Conservation (phyloP, 345 rosid genomes). For the Gossypium rotundifolium region DNA sequence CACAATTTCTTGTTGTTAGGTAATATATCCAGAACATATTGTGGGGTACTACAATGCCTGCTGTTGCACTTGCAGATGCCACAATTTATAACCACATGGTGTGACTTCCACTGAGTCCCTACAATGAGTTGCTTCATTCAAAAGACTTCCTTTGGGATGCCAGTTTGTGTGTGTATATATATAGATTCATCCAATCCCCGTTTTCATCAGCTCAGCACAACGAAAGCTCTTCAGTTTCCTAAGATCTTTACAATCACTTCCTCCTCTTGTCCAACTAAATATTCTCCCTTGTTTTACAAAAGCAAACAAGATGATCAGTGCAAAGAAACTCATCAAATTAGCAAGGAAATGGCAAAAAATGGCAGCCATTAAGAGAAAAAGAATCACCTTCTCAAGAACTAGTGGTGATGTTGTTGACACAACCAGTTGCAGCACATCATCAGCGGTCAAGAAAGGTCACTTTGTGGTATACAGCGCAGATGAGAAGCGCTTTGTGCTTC, state of each 20-base stretch:
- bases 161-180: not conserved
- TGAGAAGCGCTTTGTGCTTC: constrained; percentile 24
- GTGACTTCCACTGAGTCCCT: not conserved
- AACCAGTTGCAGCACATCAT: no score
- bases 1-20: not conserved
- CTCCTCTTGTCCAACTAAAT: not conserved
- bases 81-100: not conserved
- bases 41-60: no score
- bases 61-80: no score
- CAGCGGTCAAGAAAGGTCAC: constrained; percentile 22
- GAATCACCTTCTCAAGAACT: constrained; percentile 7
- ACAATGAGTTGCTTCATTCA: not conserved
- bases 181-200: not conserved
- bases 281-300: not conserved
- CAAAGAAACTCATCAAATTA: constrained; percentile 25
- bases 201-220: not conserved
- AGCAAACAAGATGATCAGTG: constrained; percentile 18
- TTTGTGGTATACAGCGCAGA: constrained; percentile 29
- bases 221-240: not conserved
- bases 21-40: not conserved
- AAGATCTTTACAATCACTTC: not conserved
- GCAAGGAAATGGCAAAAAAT: constrained; percentile 36
- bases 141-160: not conserved
- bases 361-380: constrained; percentile 22
- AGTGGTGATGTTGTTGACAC: no score